Base-by-base conservation (phyloP, 129 eudicot species). In the Centaurea solstitialis region DNA sequence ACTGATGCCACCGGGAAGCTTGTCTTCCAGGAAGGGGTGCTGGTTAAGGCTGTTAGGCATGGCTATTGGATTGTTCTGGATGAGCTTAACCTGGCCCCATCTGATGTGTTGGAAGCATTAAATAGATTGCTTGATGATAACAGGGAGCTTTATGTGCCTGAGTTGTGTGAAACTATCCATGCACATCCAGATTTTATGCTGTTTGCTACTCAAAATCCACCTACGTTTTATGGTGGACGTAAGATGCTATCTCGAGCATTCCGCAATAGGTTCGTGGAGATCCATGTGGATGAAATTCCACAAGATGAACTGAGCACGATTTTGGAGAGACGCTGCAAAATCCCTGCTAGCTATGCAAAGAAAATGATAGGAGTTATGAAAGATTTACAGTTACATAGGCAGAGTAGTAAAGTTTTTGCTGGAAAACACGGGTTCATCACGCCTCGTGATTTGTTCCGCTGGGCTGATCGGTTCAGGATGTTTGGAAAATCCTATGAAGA, bases 181-280 rank as follows among this genome's bases (percentile, higher is more conserved):
- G 98, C 99, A 0, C 95, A 96, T 84, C 86, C 90, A 50, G 81
- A 93, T 68, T 96, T 96, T 85, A 96, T 96, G 98, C 88, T 96
- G 71, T 96, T 96, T 80, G 99, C 99, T 10, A 96, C 99, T 71
- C 99, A 96, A 84, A 96, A 96, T 81, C 99, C 99, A n/a, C 99
- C 99, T 15, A 93, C 90, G 6, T 71, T 96, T 75, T 96, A 96
- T 65, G 99, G 95, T 47, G 99, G 99, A 59, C 92, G 99, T 11
- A 96, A 96, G 84, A 88, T 96, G 89, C 97, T 96, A 26, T 96
- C 99, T 38, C 87, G 99, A 75, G 99, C 99, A 47, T 96, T 96
- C 68, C 97, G 98, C 23, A 96, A 96, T 72, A 91, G 99, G 72
- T 96, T 96, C 84, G 95, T 96, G 68, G 99, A 96, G 90, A 89